Evolutionary conservation across 345 rosid genomes (phyloP).

Genomic region (Excoecaria agallocha): DNA sequence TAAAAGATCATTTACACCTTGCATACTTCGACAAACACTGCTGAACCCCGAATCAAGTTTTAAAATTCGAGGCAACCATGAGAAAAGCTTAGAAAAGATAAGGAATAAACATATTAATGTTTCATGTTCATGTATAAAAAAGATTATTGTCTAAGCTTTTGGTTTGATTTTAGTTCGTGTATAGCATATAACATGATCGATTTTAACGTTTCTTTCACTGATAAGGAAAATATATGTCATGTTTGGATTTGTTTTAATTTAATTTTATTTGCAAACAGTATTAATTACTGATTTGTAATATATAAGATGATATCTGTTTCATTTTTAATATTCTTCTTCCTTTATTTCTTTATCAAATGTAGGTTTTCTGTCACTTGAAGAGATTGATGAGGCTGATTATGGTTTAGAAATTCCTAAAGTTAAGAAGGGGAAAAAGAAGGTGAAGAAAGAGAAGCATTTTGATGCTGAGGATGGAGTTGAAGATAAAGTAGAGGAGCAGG

Average conservation of each 20-base stretch:
- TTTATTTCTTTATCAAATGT: constrained; percentile 5
- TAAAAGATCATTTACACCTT: no score
- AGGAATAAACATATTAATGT: no score
- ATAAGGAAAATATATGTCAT: background rate
- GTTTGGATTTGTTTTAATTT: background rate
- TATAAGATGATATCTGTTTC: background rate
- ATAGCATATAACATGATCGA: background rate
- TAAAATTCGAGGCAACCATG: no score
- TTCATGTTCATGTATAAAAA: no score
- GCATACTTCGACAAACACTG: no score
- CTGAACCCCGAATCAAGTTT: no score
- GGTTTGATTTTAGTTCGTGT: background rate
- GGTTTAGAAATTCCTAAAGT: constrained; percentile 38
- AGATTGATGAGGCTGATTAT: constrained; percentile 76
- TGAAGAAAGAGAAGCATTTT: constrained; percentile 37
- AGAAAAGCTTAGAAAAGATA: no score
- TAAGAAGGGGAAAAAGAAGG: constrained; percentile 31
- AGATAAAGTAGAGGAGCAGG: constrained; percentile 30
- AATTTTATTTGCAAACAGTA: background rate
- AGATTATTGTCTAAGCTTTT: background rate
- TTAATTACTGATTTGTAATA: background rate
- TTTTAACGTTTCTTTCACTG: background rate
- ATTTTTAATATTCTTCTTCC: background rate
- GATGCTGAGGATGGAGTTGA: constrained; percentile 29
- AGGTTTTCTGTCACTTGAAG: constrained; percentile 94